Evolutionary conservation across 164 flowering plant genomes (phyloP).

Genomic region (Magnolia officinalis): DNA sequence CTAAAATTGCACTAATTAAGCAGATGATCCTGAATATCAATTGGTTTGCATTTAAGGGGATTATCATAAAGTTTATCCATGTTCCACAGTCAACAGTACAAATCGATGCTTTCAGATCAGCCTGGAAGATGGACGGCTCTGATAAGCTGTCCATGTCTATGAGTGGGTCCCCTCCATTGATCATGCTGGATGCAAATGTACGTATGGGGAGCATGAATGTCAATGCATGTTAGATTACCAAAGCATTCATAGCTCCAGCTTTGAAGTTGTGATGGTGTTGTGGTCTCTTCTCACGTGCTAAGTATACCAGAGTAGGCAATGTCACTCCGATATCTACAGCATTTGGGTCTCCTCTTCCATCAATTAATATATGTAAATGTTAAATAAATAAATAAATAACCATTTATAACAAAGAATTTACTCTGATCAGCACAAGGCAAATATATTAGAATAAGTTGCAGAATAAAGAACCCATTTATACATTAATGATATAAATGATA

Average conservation of each 20-base stretch:
- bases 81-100: too few species aligned
- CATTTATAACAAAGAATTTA: too few species aligned
- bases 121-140: too few species aligned
- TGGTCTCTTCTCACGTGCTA: constrained; percentile 55
- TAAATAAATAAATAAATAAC: too few species aligned
- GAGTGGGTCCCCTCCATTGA: not conserved
- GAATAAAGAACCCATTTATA: too few species aligned
- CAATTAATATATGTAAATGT: constrained; percentile 34
- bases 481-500: too few species aligned
- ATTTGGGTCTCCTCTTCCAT: constrained; percentile 31
- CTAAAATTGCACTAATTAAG: not conserved
- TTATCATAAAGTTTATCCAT: too few species aligned
- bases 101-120: too few species aligned
- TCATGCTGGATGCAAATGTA: not conserved
- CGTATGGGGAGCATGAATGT: not conserved
- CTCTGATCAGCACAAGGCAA: too few species aligned
- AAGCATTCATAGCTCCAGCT: constrained; percentile 56
- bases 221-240: constrained; percentile 27
- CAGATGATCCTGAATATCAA: not conserved
- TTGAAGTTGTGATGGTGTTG: constrained; percentile 43
- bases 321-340: constrained; percentile 28
- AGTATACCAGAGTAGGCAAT: constrained; percentile 48
- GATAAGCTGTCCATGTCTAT: not conserved
- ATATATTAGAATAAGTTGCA: too few species aligned
- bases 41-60: too few species aligned